These are phyloP conservation scores for Trichoderma simmonsii DNA, from an alignment of 2,329 filamentous ascomycete species.

Conservation along the genomic window DNA sequence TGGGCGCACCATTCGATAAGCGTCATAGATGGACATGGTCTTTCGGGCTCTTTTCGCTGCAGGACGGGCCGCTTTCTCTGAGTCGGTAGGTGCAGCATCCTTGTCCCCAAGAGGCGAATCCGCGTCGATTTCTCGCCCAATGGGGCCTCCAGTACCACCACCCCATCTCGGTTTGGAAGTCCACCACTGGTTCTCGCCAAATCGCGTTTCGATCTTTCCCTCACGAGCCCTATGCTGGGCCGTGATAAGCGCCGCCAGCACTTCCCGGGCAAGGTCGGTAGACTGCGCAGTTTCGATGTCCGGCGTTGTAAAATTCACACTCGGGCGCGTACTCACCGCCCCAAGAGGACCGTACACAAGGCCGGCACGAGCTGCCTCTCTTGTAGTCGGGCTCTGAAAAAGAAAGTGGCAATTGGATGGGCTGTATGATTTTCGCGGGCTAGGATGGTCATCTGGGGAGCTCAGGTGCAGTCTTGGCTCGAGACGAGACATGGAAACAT, in stretches of 20 bases:
- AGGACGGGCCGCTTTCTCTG: slow-evolving; percentile 25
- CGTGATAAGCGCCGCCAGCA: slow-evolving; percentile 58
- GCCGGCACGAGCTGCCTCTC: slow-evolving; percentile 57
- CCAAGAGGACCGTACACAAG: slow-evolving; percentile 61
- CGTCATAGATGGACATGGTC: slow-evolving; percentile 58
- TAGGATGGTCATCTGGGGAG: slow-evolving; percentile 32
- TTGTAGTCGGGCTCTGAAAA: slow-evolving; percentile 57
- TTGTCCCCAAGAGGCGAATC: slow-evolving; percentile 46
- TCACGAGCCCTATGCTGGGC: slow-evolving; percentile 62
- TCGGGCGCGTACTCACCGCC: slow-evolving; percentile 56
- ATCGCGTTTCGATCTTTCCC: slow-evolving; percentile 52
- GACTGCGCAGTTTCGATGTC: slow-evolving; percentile 54
- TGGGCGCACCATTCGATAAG: slow-evolving; percentile 59
- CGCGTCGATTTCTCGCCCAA: slow-evolving; percentile 57
- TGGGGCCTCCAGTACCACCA: slow-evolving; percentile 59
- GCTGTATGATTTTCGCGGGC: slow-evolving; percentile 51
- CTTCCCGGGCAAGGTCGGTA: slow-evolving; percentile 59
- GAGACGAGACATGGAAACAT: slow-evolving; percentile 51
- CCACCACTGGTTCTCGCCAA: slow-evolving; percentile 62
- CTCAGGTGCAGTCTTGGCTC: slow-evolving; percentile 59
- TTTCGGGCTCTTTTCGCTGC: slow-evolving; percentile 50
- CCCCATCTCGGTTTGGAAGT: slow-evolving; percentile 59
- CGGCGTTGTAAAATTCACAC: slow-evolving; percentile 46
- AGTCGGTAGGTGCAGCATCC: slow-evolving; percentile 34
- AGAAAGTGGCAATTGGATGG: slow-evolving; percentile 58